Evolutionary conservation across 1,284 basidiomycete genomes (phyloP), one percentile per base, ranked within the genome.

Genomic region (Pisolithus thermaeus): DNA sequence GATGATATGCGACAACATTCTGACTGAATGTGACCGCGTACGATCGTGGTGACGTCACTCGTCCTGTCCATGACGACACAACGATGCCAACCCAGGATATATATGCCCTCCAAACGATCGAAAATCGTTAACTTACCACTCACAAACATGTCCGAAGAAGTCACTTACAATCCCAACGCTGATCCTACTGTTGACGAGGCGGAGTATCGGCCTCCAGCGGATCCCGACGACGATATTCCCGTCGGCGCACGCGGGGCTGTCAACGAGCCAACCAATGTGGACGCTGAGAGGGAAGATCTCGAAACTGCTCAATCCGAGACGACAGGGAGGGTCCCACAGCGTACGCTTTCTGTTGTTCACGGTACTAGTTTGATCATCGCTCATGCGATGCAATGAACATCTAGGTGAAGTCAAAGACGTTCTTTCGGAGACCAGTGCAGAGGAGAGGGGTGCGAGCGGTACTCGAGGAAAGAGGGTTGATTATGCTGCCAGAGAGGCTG

Each of bases 211-310:
- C 48, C 41, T 28, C 37, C 42, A 9, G 30, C 27, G 5, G 47
- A 52, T 20, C 35, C 41, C 20, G 32, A 20, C 3, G 11, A 16
- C 12, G 35, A 57, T 25, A 16, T 30, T 39, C 42, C 18, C 40
- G 22, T 45, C 27, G 37, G 45, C 36, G 36, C 36, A 23, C 35
- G 32, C 7, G 41, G 49, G 37, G 46, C 37, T 38, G 40, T 44
- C 32, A 43, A 45, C n/a, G 9, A 25, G 28, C 23, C 35, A 7
- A 50, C 41, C 2, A 27, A 36, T 14, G 35, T 52, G 23, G 38
- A 47, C 11, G 37, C 44, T 4, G 28, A 16, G 6, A n/a, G 45
- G 37, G 56, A 58, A n/a, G 58, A 52, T 18, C 9, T 35, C n/a
- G 20, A 23, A 4, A 28, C 50, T 1, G 45, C 20, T 8, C 23